phyloP scores from a whole-genome alignment of 805 yeast species.

The Lipomyces lipofer region DNA sequence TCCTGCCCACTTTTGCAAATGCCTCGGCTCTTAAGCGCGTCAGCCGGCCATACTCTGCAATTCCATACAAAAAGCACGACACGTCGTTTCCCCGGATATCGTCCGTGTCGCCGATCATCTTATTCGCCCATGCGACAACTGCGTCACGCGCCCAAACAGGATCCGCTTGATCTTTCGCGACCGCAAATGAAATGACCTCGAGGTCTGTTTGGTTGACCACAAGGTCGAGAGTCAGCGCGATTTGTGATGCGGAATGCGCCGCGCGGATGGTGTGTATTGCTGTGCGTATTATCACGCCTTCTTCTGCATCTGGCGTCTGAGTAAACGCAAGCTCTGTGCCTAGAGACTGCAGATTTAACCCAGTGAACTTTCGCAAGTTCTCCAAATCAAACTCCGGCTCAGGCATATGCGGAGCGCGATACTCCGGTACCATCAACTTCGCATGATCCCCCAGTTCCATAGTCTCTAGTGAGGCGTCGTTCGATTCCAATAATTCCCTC shows the following conservation, averaged over 20 bases:
- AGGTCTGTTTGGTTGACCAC: constrained; percentile 23
- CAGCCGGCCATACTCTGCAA: constrained; percentile 18
- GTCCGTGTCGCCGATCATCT: background rate
- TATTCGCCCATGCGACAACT: constrained; percentile 1
- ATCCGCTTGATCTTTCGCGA: background rate
- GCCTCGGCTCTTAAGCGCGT: constrained; percentile 8
- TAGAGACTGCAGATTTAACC: constrained; percentile 4
- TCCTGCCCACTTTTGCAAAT: constrained; percentile 4
- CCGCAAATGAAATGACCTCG: constrained; percentile 10
- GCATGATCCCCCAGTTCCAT: background rate
- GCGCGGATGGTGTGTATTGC: constrained; percentile 7
- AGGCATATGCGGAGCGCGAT: constrained; percentile 16
- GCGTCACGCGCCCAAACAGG: constrained; percentile 19
- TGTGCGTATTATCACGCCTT: background rate
- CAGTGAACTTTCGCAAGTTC: constrained; percentile 10
- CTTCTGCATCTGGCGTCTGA: background rate
- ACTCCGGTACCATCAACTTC: background rate
- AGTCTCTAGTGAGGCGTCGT: background rate
- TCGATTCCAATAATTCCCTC: constrained; percentile 1
- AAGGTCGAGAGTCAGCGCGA: constrained; percentile 8
- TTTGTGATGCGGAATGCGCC: constrained; percentile 5
- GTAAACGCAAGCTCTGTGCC: constrained; percentile 1
- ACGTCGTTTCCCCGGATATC: constrained; percentile 11
- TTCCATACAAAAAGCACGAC: constrained; percentile 23
- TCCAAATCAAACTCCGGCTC: constrained; percentile 12